Conservation (phyloP, 148 eudicot species). For the Persicaria maculosa region DNA sequence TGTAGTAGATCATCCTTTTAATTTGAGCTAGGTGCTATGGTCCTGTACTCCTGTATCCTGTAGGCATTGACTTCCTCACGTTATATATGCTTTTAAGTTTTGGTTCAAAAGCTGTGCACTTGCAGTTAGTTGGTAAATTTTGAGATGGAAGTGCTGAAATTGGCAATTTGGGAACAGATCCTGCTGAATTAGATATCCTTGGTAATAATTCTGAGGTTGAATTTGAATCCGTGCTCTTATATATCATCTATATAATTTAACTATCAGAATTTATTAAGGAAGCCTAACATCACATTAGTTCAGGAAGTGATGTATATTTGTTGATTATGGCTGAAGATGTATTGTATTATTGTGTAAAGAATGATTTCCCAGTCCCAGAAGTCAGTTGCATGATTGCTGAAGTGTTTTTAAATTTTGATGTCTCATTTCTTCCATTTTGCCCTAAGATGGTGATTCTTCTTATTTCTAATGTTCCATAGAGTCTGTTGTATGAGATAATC, state of each 20-base stretch:
- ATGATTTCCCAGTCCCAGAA: background rate
- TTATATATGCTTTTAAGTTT: background rate
- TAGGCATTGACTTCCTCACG: background rate
- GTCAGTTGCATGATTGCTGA: background rate
- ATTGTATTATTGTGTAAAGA: background rate
- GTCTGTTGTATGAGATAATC: conserved; percentile 60
- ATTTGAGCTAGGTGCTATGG: background rate
- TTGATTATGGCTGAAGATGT: background rate
- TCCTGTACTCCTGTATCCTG: too few relatives aligned
- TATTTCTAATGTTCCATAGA: conserved; percentile 20
- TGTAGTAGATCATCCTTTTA: background rate
- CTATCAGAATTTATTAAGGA: background rate
- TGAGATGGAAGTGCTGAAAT: background rate
- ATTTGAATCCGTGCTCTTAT: background rate
- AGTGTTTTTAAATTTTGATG: background rate
- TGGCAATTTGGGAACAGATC: background rate
- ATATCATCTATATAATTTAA: background rate
- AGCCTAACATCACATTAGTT: background rate
- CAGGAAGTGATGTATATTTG: background rate
- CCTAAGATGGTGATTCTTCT: background rate
- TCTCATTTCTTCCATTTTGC: background rate
- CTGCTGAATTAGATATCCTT: background rate
- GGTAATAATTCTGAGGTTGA: background rate
- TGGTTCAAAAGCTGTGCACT: background rate
- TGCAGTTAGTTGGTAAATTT: background rate